Conservation (phyloP, 495 filamentous ascomycete species). For the Aspergillus coremiiformis region DNA sequence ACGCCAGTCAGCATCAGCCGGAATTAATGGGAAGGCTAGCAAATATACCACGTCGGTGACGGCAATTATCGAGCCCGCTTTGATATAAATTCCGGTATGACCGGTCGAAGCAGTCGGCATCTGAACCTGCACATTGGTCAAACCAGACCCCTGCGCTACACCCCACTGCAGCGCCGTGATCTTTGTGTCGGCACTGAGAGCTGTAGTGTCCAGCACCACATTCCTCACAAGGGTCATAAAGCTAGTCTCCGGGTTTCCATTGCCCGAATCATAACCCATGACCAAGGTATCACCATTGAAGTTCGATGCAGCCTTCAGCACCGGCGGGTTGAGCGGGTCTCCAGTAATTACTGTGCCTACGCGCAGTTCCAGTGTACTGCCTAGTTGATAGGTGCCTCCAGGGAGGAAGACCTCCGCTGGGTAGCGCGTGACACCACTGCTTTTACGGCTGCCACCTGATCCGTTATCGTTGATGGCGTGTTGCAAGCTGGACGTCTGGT, state of each 20-base stretch:
- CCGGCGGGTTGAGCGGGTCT: conserved; percentile 31
- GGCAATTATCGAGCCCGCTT: conserved; percentile 38
- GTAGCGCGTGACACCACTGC: conserved; percentile 37
- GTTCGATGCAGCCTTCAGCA: conserved; percentile 25
- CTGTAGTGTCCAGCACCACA: conserved; percentile 34
- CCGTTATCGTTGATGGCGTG: conserved; percentile 33
- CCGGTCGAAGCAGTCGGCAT: conserved; percentile 50
- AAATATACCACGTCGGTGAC: conserved; percentile 43
- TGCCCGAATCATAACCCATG: conserved; percentile 27
- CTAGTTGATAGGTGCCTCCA: conserved; percentile 37
- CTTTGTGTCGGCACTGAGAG: conserved; percentile 13
- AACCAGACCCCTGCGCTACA: conserved; percentile 58
- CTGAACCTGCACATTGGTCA: conserved; percentile 66
- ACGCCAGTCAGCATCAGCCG: conserved; percentile 19
- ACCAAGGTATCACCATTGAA: conserved; percentile 28
- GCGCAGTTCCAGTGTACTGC: conserved; percentile 31
- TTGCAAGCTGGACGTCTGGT: conserved; percentile 39
- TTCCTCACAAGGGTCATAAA: conserved; percentile 41
- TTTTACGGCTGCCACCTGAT: conserved; percentile 27
- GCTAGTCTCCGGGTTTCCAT: conserved; percentile 30
- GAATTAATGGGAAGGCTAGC: not conserved
- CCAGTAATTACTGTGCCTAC: conserved; percentile 42
- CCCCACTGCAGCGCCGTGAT: conserved; percentile 54
- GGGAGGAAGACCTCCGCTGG: conserved; percentile 47
- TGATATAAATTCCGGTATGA: conserved; percentile 46